Evolutionary conservation across 208 protist species (phyloP).

Genomic region (Crithidia bombi): DNA sequence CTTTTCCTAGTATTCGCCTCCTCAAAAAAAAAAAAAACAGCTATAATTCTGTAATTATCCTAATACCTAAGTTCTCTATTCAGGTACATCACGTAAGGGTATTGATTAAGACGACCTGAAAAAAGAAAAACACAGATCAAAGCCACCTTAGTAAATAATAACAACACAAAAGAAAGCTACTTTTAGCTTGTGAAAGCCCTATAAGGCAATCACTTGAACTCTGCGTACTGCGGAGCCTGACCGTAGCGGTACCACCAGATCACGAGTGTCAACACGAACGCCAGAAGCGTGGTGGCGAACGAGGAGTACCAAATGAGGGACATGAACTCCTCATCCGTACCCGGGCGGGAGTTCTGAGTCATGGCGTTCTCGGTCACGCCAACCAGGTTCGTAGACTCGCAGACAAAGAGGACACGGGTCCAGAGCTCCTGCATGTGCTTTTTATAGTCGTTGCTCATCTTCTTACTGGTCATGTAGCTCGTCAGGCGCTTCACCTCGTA

Average conservation of each 20-base stretch:
- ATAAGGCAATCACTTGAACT: constrained; percentile 65
- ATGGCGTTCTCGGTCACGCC: constrained; percentile 75
- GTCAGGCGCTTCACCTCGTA: constrained; percentile 89
- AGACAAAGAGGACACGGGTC: constrained; percentile 83
- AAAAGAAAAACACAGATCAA: constrained; percentile 17
- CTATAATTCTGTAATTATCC: constrained; percentile 19
- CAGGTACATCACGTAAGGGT: constrained; percentile 5
- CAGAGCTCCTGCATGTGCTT: constrained; percentile 90
- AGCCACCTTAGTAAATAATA: constrained; percentile 10
- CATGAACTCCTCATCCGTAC: constrained; percentile 92
- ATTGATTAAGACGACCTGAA: constrained; percentile 7
- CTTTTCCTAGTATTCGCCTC: background rate
- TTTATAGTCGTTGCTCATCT: constrained; percentile 92
- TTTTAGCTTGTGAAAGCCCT: constrained; percentile 1
- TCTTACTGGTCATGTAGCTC: constrained; percentile 91
- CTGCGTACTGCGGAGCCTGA: constrained; percentile 81
- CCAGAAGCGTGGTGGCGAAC: constrained; percentile 68
- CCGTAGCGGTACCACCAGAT: constrained; percentile 91
- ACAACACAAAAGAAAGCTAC: constrained; percentile 6
- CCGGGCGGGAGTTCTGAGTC: constrained; percentile 81
- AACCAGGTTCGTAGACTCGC: constrained; percentile 84
- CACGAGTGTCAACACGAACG: constrained; percentile 61
- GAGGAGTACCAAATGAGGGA: constrained; percentile 84
- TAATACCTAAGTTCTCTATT: constrained; percentile 26
- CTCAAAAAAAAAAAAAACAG: constrained; percentile 6